phyloP scores from a whole-genome alignment of 345 rosid species.

The Heritiera littoralis region DNA sequence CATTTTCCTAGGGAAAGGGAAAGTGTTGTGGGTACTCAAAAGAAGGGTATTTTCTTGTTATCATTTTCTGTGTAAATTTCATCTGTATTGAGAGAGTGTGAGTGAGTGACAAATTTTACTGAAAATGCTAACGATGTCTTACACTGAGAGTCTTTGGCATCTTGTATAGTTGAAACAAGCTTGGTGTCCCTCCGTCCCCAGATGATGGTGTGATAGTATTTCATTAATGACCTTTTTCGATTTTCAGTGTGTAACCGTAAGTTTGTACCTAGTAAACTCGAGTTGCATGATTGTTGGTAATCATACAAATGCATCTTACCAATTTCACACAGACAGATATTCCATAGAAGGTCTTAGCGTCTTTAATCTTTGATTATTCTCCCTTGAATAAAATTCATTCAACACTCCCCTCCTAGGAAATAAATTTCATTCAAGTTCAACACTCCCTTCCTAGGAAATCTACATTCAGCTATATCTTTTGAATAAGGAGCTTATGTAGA shows the following conservation, averaged over 20 bases:
- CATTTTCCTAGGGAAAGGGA: background rate
- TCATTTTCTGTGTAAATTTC: background rate
- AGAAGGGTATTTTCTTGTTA: background rate
- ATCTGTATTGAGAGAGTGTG: background rate
- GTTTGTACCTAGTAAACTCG: background rate
- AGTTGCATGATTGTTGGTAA: background rate
- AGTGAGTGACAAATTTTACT: background rate
- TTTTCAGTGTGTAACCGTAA: background rate
- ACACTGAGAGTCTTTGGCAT: too few relatives aligned
- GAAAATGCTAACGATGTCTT: background rate
- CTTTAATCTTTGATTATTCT: background rate
- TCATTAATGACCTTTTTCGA: background rate
- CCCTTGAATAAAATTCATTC: background rate
- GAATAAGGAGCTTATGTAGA: background rate
- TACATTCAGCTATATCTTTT: background rate
- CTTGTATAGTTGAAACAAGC: slow-evolving; percentile 13
- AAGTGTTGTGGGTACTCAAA: background rate
- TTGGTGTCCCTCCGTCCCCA: background rate
- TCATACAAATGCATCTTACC: background rate
- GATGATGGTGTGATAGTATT: slow-evolving; percentile 1
- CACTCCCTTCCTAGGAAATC: background rate
- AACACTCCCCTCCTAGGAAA: background rate
- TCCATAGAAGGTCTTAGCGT: background rate
- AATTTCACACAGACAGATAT: background rate
- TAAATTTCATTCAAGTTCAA: background rate